A percentile compares a stretch with the other conserved stretches of the same genome.
phyloP scores from a whole-genome alignment of 257 asterid species.

The Primulina eburnea region DNA sequence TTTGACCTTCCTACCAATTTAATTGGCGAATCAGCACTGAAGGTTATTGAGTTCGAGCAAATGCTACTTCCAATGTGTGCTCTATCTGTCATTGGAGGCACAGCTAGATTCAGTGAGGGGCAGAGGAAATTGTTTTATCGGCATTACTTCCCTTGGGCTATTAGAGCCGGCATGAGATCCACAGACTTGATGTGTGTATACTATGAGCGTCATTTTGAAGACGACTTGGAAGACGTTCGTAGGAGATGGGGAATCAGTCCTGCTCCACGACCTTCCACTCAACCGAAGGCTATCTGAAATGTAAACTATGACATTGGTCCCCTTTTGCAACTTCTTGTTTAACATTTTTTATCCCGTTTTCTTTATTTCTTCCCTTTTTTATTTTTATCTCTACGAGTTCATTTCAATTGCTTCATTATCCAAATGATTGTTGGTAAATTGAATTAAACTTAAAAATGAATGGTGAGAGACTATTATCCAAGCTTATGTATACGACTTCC shows the following conservation, averaged over 20 bases:
- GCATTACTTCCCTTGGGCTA: constrained; percentile 96
- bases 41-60: constrained; percentile 92
- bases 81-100: constrained; percentile 80
- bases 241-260: constrained; percentile 72
- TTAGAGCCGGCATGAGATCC: constrained; percentile 68
- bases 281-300: constrained; percentile 29
- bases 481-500: too few relatives aligned
- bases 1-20: constrained; percentile 86
- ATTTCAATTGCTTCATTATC: too few relatives aligned
- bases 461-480: too few relatives aligned
- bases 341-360: too few relatives aligned
- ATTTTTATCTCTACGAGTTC: too few relatives aligned
- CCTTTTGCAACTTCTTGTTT: neutral
- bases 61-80: constrained; percentile 95
- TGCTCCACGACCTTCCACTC: constrained; percentile 55
- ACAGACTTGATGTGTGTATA: constrained; percentile 83
- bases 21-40: constrained; percentile 87
- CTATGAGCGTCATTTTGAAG: constrained; percentile 80
- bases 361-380: too few relatives aligned
- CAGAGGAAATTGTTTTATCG: constrained; percentile 79
- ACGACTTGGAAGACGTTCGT: constrained; percentile 86
- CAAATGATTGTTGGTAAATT: too few relatives aligned
- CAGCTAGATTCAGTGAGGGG: constrained; percentile 66
- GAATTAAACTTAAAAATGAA: too few relatives aligned
- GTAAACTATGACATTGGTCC: neutral